Evolutionary conservation across 371 early-diverging fungal genomes (phyloP).

Genomic region (Mortierella sp.): DNA sequence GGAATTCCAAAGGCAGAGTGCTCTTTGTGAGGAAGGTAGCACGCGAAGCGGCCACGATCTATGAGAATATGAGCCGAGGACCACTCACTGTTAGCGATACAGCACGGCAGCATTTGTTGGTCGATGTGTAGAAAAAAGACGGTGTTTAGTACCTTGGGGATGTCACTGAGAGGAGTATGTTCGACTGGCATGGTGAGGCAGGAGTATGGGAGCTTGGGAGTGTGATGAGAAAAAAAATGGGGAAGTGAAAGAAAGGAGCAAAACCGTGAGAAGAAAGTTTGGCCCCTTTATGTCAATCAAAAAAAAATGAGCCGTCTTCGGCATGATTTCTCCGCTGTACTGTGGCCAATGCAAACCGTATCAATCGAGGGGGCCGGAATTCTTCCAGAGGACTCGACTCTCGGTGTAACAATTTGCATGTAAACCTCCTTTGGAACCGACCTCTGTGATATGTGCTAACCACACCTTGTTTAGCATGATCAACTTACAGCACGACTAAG

Average conservation of each 20-base stretch:
- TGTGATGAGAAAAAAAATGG: not conserved
- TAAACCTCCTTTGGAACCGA: no score
- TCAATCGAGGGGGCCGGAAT: no score
- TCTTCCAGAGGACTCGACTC: no score
- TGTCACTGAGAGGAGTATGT: constrained; percentile 20
- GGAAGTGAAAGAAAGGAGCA: not conserved
- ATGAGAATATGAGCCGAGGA: not conserved
- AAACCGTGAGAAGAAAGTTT: no score
- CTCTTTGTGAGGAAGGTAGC: constrained; percentile 30
- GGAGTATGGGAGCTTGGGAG: constrained; percentile 20
- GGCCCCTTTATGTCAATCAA: not conserved
- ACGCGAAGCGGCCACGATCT: constrained; percentile 36
- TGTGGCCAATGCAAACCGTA: no score
- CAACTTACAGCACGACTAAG: no score
- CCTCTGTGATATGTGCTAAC: no score
- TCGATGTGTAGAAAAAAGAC: not conserved
- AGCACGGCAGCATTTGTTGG: not conserved
- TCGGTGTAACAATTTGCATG: no score
- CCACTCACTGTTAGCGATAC: not conserved
- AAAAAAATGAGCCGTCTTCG: no score
- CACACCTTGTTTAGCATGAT: no score
- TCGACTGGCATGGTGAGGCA: constrained; percentile 13
- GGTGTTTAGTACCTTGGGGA: constrained; percentile 23
- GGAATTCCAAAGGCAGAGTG: constrained; percentile 43
- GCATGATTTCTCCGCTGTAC: no score